Percentiles rank a stretch among this genome's conserved stretches.
Conservation (phyloP, 768 basidiomycete genomes). For the Lactifluus rugatus region DNA sequence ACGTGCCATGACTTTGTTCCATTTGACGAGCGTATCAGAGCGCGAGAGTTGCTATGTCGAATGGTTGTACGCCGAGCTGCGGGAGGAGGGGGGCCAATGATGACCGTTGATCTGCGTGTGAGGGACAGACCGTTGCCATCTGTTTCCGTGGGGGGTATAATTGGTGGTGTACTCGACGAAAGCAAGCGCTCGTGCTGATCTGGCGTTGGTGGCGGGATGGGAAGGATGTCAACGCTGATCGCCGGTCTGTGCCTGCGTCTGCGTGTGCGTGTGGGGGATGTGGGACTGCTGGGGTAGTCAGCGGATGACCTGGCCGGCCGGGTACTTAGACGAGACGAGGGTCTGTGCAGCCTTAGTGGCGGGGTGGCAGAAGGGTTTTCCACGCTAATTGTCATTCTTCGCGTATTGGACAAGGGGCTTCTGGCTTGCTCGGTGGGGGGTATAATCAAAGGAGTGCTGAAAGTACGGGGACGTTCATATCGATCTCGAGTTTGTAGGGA, state of each 20-base stretch:
- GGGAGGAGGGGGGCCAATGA: not conserved
- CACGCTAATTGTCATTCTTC: not conserved
- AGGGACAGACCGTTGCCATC: not conserved
- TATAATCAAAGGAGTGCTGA: not conserved
- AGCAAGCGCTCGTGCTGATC: not conserved
- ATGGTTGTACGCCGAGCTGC: not conserved
- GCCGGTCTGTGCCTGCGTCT: not conserved
- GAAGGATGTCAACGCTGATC: not conserved
- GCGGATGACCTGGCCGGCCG: no score
- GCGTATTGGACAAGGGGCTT: not conserved
- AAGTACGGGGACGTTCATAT: not conserved
- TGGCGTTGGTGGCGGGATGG: not conserved
- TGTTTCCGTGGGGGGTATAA: not conserved
- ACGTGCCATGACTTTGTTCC: not conserved
- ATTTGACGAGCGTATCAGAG: not conserved
- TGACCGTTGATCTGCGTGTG: not conserved
- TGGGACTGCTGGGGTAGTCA: no score
- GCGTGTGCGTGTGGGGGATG: no score
- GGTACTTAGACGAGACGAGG: no score
- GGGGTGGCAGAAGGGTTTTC: not conserved
- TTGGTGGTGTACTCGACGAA: not conserved
- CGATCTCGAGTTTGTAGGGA: not conserved
- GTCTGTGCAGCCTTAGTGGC: not conserved
- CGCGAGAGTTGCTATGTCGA: not conserved
- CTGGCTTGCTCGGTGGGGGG: not conserved